Conservation (phyloP, 2,329 filamentous ascomycete genomes). For the Plenodomus lindquistii region DNA sequence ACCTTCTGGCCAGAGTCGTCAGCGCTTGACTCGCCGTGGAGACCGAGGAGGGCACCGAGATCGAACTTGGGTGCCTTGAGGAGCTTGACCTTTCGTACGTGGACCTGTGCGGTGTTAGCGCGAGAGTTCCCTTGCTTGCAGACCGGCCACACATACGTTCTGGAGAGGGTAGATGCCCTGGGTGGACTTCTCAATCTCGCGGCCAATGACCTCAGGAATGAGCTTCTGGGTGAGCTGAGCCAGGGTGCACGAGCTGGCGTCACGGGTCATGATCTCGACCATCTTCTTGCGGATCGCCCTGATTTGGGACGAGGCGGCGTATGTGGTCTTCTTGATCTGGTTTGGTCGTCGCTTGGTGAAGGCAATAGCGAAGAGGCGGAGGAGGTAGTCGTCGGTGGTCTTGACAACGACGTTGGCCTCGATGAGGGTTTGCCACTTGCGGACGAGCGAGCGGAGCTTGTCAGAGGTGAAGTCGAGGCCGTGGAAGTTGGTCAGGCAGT, state of each 20-base stretch:
- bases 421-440: constrained; percentile 99
- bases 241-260: constrained; percentile 92
- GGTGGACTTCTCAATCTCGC: constrained; percentile 99
- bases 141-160: constrained; percentile 67
- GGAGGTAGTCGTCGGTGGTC: constrained; percentile 99
- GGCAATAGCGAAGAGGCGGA: constrained; percentile 97
- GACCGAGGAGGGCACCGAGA: constrained; percentile 89
- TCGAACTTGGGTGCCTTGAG: constrained; percentile 99
- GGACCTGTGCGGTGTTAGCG: constrained; percentile 66
- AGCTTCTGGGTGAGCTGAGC: constrained; percentile 97
- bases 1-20: constrained; percentile 95
- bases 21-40: constrained; percentile 95
- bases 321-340: constrained; percentile 99
- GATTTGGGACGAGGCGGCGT: constrained; percentile 95
- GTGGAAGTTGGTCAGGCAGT: constrained; percentile 99
- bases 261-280: constrained; percentile 97
- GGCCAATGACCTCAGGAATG: constrained; percentile 98
- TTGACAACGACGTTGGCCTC: constrained; percentile 99
- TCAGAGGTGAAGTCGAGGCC: constrained; percentile 99
- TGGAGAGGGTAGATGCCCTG: constrained; percentile 99
- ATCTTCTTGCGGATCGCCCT: constrained; percentile 99
- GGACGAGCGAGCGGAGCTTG: constrained; percentile 98
- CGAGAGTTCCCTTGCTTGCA: constrained; percentile 1
- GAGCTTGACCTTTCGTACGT: constrained; percentile 99
- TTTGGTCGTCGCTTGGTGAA: constrained; percentile 99